These are phyloP conservation scores for Saccharomycodes ludwigii DNA, from an alignment of 805 yeast species.

Conservation along the genomic window DNA sequence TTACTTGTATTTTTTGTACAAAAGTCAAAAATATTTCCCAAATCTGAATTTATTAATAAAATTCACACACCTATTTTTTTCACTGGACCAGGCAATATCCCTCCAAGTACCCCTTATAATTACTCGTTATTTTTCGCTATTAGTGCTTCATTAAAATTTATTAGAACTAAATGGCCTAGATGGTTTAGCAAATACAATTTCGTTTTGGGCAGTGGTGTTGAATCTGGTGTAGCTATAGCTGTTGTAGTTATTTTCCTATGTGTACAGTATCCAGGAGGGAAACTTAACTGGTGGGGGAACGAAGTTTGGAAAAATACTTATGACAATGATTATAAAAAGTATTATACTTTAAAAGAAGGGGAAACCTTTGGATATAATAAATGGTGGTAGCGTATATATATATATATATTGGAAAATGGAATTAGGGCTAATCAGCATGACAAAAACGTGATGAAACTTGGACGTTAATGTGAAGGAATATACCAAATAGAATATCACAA, in stretches of 20 bases:
- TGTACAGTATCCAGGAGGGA: constrained; percentile 34
- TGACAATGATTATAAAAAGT: constrained; percentile 24
- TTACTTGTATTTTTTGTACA: constrained; percentile 23
- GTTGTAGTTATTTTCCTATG: constrained; percentile 42
- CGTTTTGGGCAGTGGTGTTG: constrained; percentile 47
- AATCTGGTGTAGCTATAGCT: constrained; percentile 51
- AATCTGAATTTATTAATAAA: constrained; percentile 21
- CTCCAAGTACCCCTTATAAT: constrained; percentile 66
- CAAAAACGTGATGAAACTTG: too few species aligned
- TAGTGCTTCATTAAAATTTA: constrained; percentile 31
- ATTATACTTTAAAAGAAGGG: constrained; percentile 26
- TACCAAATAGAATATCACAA: too few species aligned
- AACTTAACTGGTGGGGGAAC: constrained; percentile 50
- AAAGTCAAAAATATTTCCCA: constrained; percentile 18
- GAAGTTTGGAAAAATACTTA: constrained; percentile 31
- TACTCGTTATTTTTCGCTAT: constrained; percentile 41
- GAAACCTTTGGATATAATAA: constrained; percentile 36
- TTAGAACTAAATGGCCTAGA: constrained; percentile 33
- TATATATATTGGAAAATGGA: too few species aligned
- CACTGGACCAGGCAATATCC: constrained; percentile 46
- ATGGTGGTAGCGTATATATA: constrained; percentile 31
- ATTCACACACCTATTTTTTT: constrained; percentile 56
- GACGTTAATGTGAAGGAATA: too few species aligned
- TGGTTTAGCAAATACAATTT: constrained; percentile 56
- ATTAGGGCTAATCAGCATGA: too few species aligned